phyloP scores from a whole-genome alignment of 2,329 filamentous ascomycete species.

The Cladosporium sp. region DNA sequence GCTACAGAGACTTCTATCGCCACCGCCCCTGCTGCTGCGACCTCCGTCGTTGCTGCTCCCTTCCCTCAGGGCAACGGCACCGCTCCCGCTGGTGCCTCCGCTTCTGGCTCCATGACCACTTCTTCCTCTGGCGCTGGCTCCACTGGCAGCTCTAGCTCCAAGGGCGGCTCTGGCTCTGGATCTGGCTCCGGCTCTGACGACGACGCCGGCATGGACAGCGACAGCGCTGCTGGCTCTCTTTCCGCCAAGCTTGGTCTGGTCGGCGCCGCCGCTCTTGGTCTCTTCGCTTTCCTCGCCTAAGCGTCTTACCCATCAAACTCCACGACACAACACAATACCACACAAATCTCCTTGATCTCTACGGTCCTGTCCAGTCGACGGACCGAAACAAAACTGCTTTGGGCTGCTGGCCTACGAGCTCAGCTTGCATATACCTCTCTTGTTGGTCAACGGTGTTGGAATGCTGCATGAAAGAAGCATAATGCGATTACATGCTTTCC shows the following conservation, averaged over 20 bases:
- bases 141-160: background rate
- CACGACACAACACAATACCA: background rate
- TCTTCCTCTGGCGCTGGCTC: background rate
- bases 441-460: background rate
- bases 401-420: background rate
- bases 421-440: slow-evolving; percentile 1
- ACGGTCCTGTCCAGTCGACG: background rate
- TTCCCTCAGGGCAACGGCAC: slow-evolving; percentile 12
- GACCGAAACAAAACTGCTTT: background rate
- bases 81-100: background rate
- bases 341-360: background rate
- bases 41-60: slow-evolving; percentile 1
- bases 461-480: background rate
- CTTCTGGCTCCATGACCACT: background rate
- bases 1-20: background rate
- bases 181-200: background rate
- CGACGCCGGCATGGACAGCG: background rate
- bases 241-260: slow-evolving; percentile 4
- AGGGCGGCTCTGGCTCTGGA: background rate
- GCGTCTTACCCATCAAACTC: background rate
- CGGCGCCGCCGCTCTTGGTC: slow-evolving; percentile 5
- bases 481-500: background rate
- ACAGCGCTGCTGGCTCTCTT: slow-evolving; percentile 8
- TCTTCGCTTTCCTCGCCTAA: slow-evolving; percentile 14
- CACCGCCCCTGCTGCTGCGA: background rate